Percentiles rank a stretch among this genome's conserved stretches.
phyloP scores from a whole-genome alignment of 371 early-diverging fungal genomes.

The Funneliformis caledonium region DNA sequence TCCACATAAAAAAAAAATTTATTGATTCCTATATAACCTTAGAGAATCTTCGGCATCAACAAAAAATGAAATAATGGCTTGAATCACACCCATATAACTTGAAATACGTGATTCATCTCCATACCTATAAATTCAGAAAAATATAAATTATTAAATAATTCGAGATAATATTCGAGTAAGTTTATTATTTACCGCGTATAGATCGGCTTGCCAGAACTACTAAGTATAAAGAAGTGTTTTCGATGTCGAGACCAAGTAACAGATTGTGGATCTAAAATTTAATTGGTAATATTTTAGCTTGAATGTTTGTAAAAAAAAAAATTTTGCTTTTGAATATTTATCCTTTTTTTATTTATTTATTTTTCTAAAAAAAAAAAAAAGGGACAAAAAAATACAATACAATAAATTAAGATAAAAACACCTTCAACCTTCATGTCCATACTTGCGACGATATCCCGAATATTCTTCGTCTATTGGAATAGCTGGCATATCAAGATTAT shows the following conservation, averaged over 20 bases:
- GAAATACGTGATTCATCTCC: conserved; percentile 91
- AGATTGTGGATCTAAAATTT: conserved; percentile 32
- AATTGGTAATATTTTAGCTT: neutral
- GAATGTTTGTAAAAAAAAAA: neutral
- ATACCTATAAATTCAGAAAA: conserved; percentile 55
- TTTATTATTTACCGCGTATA: conserved; percentile 63
- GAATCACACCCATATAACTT: conserved; percentile 88
- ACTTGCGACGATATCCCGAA: conserved; percentile 40
- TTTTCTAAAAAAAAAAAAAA: too few species aligned
- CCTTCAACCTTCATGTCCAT: conserved; percentile 37
- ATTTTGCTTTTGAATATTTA: neutral
- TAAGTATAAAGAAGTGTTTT: conserved; percentile 84
- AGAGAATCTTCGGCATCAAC: conserved; percentile 82
- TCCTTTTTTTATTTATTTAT: neutral
- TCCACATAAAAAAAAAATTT: neutral
- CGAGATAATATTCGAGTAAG: neutral
- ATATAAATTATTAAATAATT: neutral
- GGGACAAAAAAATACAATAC: neutral
- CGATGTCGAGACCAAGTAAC: conserved; percentile 50
- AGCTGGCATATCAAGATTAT: neutral
- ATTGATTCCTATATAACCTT: conserved; percentile 46
- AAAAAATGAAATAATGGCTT: conserved; percentile 89
- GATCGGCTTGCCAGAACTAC: conserved; percentile 88
- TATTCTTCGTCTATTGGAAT: conserved; percentile 30
- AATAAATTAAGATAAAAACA: conserved; percentile 5